Evolutionary conservation across 768 basidiomycete species (phyloP).

Genomic region (Lentinula detonsa): DNA sequence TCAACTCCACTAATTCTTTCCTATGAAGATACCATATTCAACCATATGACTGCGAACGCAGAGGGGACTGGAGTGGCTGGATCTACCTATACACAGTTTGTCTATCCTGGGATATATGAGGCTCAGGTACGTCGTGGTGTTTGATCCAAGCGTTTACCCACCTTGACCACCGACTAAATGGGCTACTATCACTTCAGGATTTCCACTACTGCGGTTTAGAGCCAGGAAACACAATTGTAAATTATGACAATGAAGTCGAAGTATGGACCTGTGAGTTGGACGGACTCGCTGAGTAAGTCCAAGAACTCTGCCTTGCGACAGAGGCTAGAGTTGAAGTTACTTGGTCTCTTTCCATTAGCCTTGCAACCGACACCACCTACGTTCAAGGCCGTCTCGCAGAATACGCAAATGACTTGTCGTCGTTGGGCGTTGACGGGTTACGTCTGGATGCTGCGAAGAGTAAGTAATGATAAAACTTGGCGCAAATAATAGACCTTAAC

Average conservation of each 20-base stretch:
- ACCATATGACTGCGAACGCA: constrained; percentile 55
- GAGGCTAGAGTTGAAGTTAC: too few relatives aligned
- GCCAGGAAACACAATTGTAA: constrained; percentile 44
- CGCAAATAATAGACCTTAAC: background rate
- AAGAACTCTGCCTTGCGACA: too few relatives aligned
- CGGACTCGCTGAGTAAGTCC: constrained; percentile 9
- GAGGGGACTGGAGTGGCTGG: constrained; percentile 46
- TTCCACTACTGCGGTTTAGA: constrained; percentile 64
- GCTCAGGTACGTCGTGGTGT: constrained; percentile 31
- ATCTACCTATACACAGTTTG: constrained; percentile 47
- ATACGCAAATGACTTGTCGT: constrained; percentile 56
- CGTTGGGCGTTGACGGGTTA: constrained; percentile 57
- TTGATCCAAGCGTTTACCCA: background rate
- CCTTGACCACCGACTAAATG: background rate
- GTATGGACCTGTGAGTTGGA: constrained; percentile 53
- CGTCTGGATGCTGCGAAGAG: constrained; percentile 64
- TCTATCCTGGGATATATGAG: constrained; percentile 44
- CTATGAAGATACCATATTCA: constrained; percentile 46
- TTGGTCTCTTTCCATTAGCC: constrained; percentile 22
- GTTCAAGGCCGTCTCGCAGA: constrained; percentile 48
- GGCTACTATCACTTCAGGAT: constrained; percentile 24
- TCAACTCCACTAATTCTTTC: background rate
- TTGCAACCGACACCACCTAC: constrained; percentile 57
- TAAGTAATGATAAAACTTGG: constrained; percentile 14
- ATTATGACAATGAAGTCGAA: constrained; percentile 46